Conservation (phyloP, 2,329 filamentous ascomycete species). For the Colletotrichum neosansevieriae region DNA sequence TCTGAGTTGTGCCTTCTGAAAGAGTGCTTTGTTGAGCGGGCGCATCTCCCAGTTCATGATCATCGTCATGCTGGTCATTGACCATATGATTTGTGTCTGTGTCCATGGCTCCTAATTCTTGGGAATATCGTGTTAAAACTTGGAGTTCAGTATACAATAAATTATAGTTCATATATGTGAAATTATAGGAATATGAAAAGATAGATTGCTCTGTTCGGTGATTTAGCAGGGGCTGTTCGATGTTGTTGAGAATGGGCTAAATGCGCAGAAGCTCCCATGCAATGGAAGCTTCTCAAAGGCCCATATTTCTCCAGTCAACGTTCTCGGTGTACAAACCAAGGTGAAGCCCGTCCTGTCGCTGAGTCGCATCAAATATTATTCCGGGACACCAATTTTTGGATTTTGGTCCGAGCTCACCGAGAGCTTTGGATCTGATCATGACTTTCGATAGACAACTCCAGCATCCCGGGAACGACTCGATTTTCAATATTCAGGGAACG, state of each 20-base stretch:
- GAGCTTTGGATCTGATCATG: slow-evolving; percentile 31
- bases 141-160: too few species aligned
- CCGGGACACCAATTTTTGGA: background rate
- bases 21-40: slow-evolving; percentile 6
- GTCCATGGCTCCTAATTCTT: slow-evolving; percentile 13
- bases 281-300: slow-evolving; percentile 11
- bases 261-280: background rate
- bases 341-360: background rate
- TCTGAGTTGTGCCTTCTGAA: slow-evolving; percentile 1
- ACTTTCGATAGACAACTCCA: background rate
- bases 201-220: background rate
- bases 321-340: slow-evolving; percentile 1
- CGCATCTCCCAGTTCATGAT: slow-evolving; percentile 35
- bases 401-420: slow-evolving; percentile 30
- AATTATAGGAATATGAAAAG: background rate
- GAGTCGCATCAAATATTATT: slow-evolving; percentile 32
- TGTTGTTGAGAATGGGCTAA: slow-evolving; percentile 11
- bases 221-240: background rate
- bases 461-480: background rate
- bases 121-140: too few species aligned
- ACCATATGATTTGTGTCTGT: slow-evolving; percentile 26
- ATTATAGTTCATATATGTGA: background rate
- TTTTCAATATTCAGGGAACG: background rate
- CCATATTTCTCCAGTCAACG: slow-evolving; percentile 28
- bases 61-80: slow-evolving; percentile 23